Conservation (phyloP, 257 asterid species). For the Voacanga thouarsii region DNA sequence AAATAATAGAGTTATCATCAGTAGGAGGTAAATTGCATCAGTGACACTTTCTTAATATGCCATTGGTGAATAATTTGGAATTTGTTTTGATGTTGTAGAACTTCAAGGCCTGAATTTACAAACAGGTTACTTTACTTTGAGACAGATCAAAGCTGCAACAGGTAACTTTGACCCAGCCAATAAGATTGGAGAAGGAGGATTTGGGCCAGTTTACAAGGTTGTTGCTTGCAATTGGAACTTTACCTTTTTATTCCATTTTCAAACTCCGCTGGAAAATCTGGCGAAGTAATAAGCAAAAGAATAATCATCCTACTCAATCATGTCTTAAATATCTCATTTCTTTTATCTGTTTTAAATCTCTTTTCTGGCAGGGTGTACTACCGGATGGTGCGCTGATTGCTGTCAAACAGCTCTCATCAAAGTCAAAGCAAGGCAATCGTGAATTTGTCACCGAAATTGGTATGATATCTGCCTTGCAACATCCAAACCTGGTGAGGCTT, state of each 20-base stretch:
- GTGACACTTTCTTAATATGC: background rate
- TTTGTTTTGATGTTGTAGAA: slow-evolving; percentile 23
- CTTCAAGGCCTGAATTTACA: slow-evolving; percentile 41
- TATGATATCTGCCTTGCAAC: slow-evolving; percentile 51
- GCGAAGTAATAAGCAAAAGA: no score
- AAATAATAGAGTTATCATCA: background rate
- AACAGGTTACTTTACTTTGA: slow-evolving; percentile 42
- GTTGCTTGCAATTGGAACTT: background rate
- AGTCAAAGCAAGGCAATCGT: slow-evolving; percentile 47
- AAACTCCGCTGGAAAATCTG: background rate
- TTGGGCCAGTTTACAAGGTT: slow-evolving; percentile 51
- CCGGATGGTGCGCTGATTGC: slow-evolving; percentile 40
- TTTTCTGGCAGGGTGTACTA: slow-evolving; percentile 30
- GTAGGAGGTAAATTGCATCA: background rate
- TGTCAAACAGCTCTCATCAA: slow-evolving; percentile 45
- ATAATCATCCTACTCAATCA: background rate
- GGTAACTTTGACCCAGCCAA: slow-evolving; percentile 36
- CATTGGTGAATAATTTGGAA: background rate
- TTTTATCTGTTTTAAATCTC: slow-evolving; percentile 13
- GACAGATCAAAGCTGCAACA: slow-evolving; percentile 44
- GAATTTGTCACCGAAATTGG: slow-evolving; percentile 48
- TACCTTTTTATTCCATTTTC: background rate
- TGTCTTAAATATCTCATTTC: background rate
- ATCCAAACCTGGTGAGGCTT: slow-evolving; percentile 47
- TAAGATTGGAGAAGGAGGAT: slow-evolving; percentile 53